Conservation (phyloP, 352 stramenopile genomes). For the Aphanomyces invadans region DNA sequence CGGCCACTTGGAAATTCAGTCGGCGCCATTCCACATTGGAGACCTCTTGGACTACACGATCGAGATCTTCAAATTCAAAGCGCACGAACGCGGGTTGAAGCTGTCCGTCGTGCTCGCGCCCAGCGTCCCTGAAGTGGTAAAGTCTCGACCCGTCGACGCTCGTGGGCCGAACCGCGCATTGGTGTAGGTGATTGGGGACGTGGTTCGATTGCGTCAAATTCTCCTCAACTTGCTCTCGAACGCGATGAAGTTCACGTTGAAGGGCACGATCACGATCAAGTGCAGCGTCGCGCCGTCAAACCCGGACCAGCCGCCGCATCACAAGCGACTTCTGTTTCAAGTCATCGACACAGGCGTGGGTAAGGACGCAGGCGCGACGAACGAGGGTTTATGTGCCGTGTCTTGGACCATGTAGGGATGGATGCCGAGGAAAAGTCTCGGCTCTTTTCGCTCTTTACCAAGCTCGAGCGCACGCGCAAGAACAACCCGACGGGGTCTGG, state of each 20-base stretch:
- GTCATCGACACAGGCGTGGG: conserved; percentile 79
- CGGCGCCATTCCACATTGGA: conserved; percentile 73
- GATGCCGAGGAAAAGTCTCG: conserved; percentile 70
- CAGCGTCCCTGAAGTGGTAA: conserved; percentile 46
- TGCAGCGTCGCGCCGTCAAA: conserved; percentile 55
- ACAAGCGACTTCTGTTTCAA: conserved; percentile 75
- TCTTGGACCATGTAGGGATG: conserved; percentile 44
- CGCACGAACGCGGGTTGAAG: conserved; percentile 75
- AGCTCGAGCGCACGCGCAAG: conserved; percentile 65
- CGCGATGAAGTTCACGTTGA: conserved; percentile 81
- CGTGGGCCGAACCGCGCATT: no score
- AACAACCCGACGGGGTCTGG: conserved; percentile 85
- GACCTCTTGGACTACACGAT: conserved; percentile 80
- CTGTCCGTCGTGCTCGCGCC: conserved; percentile 65
- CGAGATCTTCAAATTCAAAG: conserved; percentile 87
- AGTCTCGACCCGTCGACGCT: neutral
- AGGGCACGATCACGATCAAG: conserved; percentile 70
- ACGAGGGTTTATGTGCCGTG: no score
- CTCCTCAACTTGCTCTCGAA: conserved; percentile 80
- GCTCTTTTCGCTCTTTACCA: conserved; percentile 78
- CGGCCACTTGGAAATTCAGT: conserved; percentile 83
- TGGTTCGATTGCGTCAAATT: conserved; percentile 69
- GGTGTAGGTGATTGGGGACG: conserved; percentile 50
- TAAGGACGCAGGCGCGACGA: no score
- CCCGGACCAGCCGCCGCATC: conserved; percentile 41